Evolutionary conservation across 164 flowering plant genomes (phyloP).

Genomic region (Buxus sempervirens): DNA sequence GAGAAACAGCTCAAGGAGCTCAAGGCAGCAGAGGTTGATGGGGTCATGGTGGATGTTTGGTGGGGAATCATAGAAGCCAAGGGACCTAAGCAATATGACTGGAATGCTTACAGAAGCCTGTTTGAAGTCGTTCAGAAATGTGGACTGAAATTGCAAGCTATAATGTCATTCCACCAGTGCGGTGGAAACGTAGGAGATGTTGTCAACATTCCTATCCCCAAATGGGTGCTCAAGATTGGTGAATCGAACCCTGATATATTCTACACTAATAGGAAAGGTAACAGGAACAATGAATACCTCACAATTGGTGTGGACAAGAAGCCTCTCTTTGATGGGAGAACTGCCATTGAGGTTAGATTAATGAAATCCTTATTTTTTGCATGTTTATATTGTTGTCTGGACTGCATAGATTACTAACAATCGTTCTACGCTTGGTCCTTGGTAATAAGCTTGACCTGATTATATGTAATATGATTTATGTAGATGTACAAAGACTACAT

Average conservation of each 20-base stretch:
- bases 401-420: neutral
- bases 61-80: slow-evolving; percentile 79
- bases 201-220: slow-evolving; percentile 64
- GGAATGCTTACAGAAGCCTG: slow-evolving; percentile 69
- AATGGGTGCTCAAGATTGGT: slow-evolving; percentile 66
- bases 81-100: slow-evolving; percentile 66
- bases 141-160: slow-evolving; percentile 66
- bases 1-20: slow-evolving; percentile 60
- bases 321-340: slow-evolving; percentile 66
- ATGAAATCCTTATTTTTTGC: neutral
- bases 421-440: neutral
- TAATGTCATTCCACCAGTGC: slow-evolving; percentile 90
- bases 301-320: slow-evolving; percentile 59
- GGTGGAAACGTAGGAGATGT: slow-evolving; percentile 82
- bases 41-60: slow-evolving; percentile 94
- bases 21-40: slow-evolving; percentile 63
- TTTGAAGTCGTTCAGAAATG: slow-evolving; percentile 48
- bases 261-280: slow-evolving; percentile 66
- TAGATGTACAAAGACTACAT: slow-evolving; percentile 82
- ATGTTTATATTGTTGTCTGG: neutral
- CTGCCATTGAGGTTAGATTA: slow-evolving; percentile 57
- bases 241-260: slow-evolving; percentile 68
- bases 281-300: slow-evolving; percentile 61
- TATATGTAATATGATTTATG: neutral
- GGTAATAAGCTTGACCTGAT: too few species aligned